Percentiles rank a stretch among this genome's conserved stretches.
phyloP scores from a whole-genome alignment of 371 early-diverging fungal genomes.

The Dinochytrium kinnereticum region DNA sequence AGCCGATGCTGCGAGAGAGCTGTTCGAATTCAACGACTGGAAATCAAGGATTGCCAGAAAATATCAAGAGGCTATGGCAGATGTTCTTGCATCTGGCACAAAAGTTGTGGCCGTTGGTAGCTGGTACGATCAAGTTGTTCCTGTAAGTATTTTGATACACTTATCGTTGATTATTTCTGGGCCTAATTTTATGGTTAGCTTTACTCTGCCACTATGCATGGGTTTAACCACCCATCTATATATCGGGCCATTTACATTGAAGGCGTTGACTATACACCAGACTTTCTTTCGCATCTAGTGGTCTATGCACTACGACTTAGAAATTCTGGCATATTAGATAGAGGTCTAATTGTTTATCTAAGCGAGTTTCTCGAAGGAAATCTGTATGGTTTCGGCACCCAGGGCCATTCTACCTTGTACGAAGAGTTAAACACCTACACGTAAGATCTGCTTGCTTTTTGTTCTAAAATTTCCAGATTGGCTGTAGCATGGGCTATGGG shows the following conservation, averaged over 20 bases:
- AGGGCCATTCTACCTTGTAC: slow-evolving; percentile 91
- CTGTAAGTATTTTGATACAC: slow-evolving; percentile 47
- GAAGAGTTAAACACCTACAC: slow-evolving; percentile 86
- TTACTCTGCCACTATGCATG: slow-evolving; percentile 87
- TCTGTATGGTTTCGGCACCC: slow-evolving; percentile 74
- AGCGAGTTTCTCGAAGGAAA: slow-evolving; percentile 86
- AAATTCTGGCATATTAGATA: slow-evolving; percentile 83
- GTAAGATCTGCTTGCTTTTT: slow-evolving; percentile 33
- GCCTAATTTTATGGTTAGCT: slow-evolving; percentile 42
- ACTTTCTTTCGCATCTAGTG: slow-evolving; percentile 85
- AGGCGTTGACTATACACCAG: slow-evolving; percentile 69
- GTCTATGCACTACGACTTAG: slow-evolving; percentile 77
- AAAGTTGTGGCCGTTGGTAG: slow-evolving; percentile 72
- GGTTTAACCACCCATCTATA: slow-evolving; percentile 83
- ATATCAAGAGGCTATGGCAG: slow-evolving; percentile 72
- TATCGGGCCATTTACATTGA: slow-evolving; percentile 89
- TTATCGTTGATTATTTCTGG: not conserved
- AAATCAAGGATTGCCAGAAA: slow-evolving; percentile 63
- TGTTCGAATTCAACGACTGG: slow-evolving; percentile 90
- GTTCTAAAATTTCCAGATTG: slow-evolving; percentile 22
- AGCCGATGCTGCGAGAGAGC: slow-evolving; percentile 86
- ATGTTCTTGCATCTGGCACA: slow-evolving; percentile 69
- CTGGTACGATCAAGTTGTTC: slow-evolving; percentile 94
- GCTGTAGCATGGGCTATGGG: slow-evolving; percentile 51
- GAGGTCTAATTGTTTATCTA: slow-evolving; percentile 81